A percentile compares a stretch with the other conserved stretches of the same genome.
These are phyloP conservation scores for Sugiyamaella japonica DNA, from an alignment of 1,139 yeast genomes.

Conservation along the genomic window DNA sequence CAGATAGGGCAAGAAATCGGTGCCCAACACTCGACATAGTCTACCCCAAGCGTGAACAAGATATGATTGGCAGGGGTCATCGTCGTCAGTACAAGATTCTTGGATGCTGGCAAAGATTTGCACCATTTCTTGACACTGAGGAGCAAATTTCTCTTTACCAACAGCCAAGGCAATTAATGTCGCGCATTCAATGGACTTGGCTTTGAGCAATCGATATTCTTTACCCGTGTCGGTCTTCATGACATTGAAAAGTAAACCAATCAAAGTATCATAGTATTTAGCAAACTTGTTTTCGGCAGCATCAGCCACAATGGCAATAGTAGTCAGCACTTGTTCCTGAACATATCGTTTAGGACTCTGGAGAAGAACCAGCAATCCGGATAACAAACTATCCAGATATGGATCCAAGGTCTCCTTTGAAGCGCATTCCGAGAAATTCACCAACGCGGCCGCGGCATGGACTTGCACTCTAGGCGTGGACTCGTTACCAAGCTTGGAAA, in stretches of 20 bases:
- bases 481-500: conserved; percentile 68
- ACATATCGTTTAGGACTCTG: conserved; percentile 89
- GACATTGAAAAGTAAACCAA: conserved; percentile 85
- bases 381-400: conserved; percentile 75
- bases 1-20: conserved; percentile 82
- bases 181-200: conserved; percentile 94
- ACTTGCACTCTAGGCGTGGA: conserved; percentile 92
- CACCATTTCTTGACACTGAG: conserved; percentile 74
- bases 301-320: conserved; percentile 96
- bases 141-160: conserved; percentile 83
- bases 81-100: conserved; percentile 45
- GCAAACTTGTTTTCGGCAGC: conserved; percentile 90
- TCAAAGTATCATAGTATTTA: conserved; percentile 90
- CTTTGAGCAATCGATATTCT: conserved; percentile 78
- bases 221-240: conserved; percentile 75
- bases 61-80: conserved; percentile 85
- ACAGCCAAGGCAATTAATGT: conserved; percentile 96
- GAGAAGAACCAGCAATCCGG: conserved; percentile 69
- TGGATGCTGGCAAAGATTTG: conserved; percentile 75
- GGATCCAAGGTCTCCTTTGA: conserved; percentile 86
- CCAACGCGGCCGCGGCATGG: conserved; percentile 98
- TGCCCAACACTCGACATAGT: conserved; percentile 80
- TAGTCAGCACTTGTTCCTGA: conserved; percentile 94
- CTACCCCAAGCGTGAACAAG: conserved; percentile 97
- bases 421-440: conserved; percentile 92